Evolutionary conservation across 192 early-diverging fungal genomes (phyloP), one percentile per base, ranked within the genome.

Genomic region (Phycomyces nitens): DNA sequence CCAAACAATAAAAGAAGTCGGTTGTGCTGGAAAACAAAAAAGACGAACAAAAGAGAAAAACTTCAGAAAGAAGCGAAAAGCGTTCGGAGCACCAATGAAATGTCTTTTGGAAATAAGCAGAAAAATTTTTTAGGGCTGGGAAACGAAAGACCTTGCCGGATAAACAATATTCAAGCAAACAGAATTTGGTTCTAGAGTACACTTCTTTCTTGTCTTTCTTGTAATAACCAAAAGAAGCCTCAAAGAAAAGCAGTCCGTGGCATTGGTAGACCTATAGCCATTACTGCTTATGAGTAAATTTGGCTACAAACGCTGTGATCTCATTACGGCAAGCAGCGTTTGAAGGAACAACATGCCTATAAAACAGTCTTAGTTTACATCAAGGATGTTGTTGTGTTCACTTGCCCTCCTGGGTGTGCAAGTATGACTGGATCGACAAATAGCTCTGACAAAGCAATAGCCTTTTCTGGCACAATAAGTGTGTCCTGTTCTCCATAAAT

Each of bases 331-430:
- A 24, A 1, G 43, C 51, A 51, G 67, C 67, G 56, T 69, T 69
- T 20, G 59, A 62, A 24, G 67, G 67, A 10, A 69, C 60, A 26
- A 69, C 67, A 51, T 69, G 67, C 11, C 67, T 69, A 57, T 9
- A 66, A n/a, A 24, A 47, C 58, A 59, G 5, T 20, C 29, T 7
- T 0, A 16, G 18, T 39, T 58, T 58, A 34, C 3, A 34, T 7
- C 29, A 34, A 34, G 7, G 2, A 40, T 42, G 15, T 24, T 20
- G 21, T 42, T 43, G 7, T 42, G 29, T 24, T 42, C 38, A 42
- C 73, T 70, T 67, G 71, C 74, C 74, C 74, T 64, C 74, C 74
- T 12, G 68, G n/a, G 29, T 76, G 73, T 3, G 38, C 20, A 5
- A 70, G 43, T n/a, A 71, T 10, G 16, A 40, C 29, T 2, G 74